A percentile compares a stretch with the other conserved stretches of the same genome.
Conservation (phyloP, 768 basidiomycete genomes). For the Boletus rubroflammeus region DNA sequence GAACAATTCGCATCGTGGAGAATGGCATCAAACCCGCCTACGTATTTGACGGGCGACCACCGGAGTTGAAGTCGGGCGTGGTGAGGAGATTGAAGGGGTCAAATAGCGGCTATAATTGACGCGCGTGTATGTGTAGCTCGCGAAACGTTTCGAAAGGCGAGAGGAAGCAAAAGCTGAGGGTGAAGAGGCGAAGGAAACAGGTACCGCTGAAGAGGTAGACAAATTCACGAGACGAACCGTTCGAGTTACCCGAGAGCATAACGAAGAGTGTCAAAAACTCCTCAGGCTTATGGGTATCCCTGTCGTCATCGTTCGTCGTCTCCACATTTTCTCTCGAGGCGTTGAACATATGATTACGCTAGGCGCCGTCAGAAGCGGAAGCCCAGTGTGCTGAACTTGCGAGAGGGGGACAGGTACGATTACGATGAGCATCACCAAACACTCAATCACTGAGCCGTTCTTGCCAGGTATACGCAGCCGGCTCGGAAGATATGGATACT, state of each 20-base stretch:
- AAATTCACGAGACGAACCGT: conserved; percentile 87
- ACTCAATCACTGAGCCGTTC: background rate
- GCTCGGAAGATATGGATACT: conserved; percentile 99
- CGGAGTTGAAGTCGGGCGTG: conserved; percentile 94
- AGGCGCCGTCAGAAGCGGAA: conserved; percentile 99
- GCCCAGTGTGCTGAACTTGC: conserved; percentile 98
- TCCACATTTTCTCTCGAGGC: background rate
- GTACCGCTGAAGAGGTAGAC: conserved; percentile 91
- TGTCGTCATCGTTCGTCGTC: conserved; percentile 71
- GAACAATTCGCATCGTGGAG: conserved; percentile 96
- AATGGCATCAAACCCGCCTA: conserved; percentile 98
- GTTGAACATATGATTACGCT: background rate
- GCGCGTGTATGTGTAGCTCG: conserved; percentile 53
- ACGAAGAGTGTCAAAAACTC: conserved; percentile 88
- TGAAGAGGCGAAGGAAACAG: conserved; percentile 95
- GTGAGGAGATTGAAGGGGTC: conserved; percentile 48
- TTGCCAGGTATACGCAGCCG: conserved; percentile 86
- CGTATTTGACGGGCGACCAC: conserved; percentile 98
- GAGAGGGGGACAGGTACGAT: conserved; percentile 80
- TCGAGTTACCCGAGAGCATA: conserved; percentile 92
- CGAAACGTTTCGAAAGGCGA: conserved; percentile 88
- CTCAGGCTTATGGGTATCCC: conserved; percentile 96
- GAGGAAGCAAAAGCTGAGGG: conserved; percentile 93
- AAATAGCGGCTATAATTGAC: background rate
- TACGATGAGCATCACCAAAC: background rate